These are phyloP conservation scores for Cordyceps cicadae DNA, from an alignment of 2,329 filamentous ascomycete species.

Conservation along the genomic window DNA sequence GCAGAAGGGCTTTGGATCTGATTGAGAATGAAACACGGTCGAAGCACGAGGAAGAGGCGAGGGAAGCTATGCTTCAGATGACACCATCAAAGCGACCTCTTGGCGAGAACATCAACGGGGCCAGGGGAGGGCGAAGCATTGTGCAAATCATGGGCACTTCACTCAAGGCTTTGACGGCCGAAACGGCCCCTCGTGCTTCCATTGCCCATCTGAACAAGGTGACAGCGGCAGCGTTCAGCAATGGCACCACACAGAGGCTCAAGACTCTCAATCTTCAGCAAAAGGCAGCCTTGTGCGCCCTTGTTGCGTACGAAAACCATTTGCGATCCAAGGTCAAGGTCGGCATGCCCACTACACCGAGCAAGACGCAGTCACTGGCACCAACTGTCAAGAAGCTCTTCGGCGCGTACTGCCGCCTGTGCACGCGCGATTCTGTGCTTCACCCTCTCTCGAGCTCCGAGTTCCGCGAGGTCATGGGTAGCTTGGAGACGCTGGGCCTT, in stretches of 20 bases:
- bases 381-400: constrained; percentile 80
- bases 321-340: constrained; percentile 43
- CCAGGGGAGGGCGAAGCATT: constrained; percentile 32
- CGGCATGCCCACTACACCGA: constrained; percentile 43
- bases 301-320: constrained; percentile 78
- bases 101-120: constrained; percentile 69
- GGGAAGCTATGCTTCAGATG: constrained; percentile 47
- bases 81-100: constrained; percentile 70
- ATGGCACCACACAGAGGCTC: constrained; percentile 76
- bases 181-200: constrained; percentile 78
- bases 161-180: constrained; percentile 55
- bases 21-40: constrained; percentile 76
- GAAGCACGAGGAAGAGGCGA: constrained; percentile 57
- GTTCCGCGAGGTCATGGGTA: constrained; percentile 86
- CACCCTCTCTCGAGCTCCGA: constrained; percentile 86
- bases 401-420: constrained; percentile 73
- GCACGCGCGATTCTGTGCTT: constrained; percentile 78
- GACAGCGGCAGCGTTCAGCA: constrained; percentile 81
- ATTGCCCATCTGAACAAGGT: constrained; percentile 89
- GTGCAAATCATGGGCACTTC: constrained; percentile 44
- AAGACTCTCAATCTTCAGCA: constrained; percentile 89
- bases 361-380: constrained; percentile 52
- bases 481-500: constrained; percentile 79
- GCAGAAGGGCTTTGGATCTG: constrained; percentile 78
- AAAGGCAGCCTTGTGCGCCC: constrained; percentile 84